Conservation (phyloP, 805 yeast genomes). For the Candida pseudofarinosa region DNA sequence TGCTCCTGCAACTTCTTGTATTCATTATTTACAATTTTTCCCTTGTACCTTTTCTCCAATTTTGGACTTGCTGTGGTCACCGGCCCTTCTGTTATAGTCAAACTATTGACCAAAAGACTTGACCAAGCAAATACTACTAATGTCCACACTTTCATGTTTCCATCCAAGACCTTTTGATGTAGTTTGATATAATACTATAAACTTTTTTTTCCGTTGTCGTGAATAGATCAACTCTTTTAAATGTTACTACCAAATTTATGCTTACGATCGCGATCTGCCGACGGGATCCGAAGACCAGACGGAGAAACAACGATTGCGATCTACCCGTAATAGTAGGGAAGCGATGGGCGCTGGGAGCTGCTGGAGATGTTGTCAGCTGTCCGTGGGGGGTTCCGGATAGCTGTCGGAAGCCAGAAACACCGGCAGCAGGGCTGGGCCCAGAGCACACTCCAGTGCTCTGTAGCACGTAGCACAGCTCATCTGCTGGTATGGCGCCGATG, state of each 20-base stretch:
- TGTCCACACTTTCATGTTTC: background rate
- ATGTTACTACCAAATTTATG: background rate
- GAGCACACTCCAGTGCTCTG: no score
- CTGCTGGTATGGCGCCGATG: no score
- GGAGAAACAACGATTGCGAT: background rate
- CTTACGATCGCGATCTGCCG: background rate
- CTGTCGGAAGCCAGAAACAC: no score
- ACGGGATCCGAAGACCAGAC: background rate
- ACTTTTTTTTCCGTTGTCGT: background rate
- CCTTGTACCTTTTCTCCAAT: slow-evolving; percentile 22
- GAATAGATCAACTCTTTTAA: background rate
- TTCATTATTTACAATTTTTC: slow-evolving; percentile 26
- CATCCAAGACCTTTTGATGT: slow-evolving; percentile 8
- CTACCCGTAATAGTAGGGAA: no score
- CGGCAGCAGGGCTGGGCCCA: no score
- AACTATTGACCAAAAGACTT: background rate
- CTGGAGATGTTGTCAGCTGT: no score
- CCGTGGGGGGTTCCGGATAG: no score
- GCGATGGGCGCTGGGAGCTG: no score
- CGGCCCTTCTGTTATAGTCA: background rate
- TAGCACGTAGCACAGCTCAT: no score
- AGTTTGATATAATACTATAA: background rate
- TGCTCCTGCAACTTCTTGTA: slow-evolving; percentile 17
- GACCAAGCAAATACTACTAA: slow-evolving; percentile 2
- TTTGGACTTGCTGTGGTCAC: slow-evolving; percentile 9